Conservation (phyloP, 2,329 filamentous ascomycete species). For the Pseudogymnoascus sp. region DNA sequence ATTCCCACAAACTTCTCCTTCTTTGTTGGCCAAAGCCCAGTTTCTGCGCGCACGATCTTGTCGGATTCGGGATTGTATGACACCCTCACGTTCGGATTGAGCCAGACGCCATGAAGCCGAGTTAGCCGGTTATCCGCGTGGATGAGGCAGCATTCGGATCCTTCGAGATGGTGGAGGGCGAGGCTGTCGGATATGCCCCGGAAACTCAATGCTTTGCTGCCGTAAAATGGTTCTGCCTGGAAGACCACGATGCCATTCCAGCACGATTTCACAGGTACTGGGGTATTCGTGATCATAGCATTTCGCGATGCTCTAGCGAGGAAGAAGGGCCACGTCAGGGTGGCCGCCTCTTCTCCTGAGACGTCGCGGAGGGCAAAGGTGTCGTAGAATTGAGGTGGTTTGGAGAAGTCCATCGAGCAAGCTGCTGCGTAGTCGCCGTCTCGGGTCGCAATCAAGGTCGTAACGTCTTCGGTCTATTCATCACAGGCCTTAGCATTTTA, state of each 20-base stretch:
- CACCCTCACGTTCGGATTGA: conserved; percentile 64
- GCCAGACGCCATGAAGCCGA: conserved; percentile 45
- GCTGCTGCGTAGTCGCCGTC: conserved; percentile 52
- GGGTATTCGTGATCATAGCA: conserved; percentile 42
- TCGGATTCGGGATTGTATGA: conserved; percentile 52
- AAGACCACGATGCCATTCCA: conserved; percentile 51
- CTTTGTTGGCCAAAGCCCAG: conserved; percentile 20
- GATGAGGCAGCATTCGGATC: conserved; percentile 71
- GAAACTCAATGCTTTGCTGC: conserved; percentile 41
- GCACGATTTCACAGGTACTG: conserved; percentile 46
- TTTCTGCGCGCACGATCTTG: conserved; percentile 35
- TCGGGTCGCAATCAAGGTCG: conserved; percentile 48
- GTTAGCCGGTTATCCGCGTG: conserved; percentile 50
- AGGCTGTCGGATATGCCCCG: conserved; percentile 57
- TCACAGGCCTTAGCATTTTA: neutral
- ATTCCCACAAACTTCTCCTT: conserved; percentile 43
- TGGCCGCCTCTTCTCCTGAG: conserved; percentile 42
- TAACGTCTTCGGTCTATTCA: conserved; percentile 46
- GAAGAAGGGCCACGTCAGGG: conserved; percentile 54
- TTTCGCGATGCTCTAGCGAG: conserved; percentile 41
- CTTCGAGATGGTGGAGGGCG: conserved; percentile 57
- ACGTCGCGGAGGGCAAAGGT: conserved; percentile 54
- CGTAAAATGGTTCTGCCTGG: conserved; percentile 47
- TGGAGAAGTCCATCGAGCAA: conserved; percentile 52
- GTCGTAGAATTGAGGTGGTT: conserved; percentile 49